phyloP scores from a whole-genome alignment of 129 eudicot species.

The Arctium lappa region DNA sequence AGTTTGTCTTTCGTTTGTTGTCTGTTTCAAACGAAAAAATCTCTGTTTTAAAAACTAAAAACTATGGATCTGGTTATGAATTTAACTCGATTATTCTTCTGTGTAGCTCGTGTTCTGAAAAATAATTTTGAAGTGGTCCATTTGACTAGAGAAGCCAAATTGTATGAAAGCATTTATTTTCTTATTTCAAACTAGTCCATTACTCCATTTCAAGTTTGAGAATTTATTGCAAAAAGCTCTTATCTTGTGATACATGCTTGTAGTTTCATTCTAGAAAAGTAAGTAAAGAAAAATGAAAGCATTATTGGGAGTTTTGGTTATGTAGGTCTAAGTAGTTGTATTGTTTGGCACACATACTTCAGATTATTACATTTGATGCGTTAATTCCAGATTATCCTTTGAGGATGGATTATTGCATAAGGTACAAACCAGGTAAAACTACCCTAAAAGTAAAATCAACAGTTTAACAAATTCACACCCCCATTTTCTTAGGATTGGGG shows the following conservation, averaged over 20 bases:
- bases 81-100: neutral
- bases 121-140: constrained; percentile 2
- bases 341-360: neutral
- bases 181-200: constrained; percentile 12
- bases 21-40: neutral
- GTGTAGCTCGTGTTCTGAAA: constrained; percentile 3
- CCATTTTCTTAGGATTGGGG: constrained; percentile 26
- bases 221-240: constrained; percentile 22
- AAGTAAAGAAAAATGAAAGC: too few relatives aligned
- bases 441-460: constrained; percentile 19
- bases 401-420: constrained; percentile 15
- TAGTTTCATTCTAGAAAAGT: neutral
- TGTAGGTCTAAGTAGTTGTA: neutral
- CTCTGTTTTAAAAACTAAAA: neutral
- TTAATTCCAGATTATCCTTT: constrained; percentile 10
- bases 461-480: constrained; percentile 26
- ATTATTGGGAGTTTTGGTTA: too few relatives aligned
- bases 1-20: neutral
- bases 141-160: constrained; percentile 8
- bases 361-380: neutral
- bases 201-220: neutral
- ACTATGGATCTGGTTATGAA: neutral
- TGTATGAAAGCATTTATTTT: constrained; percentile 23
- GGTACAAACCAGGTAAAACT: constrained; percentile 19
- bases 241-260: constrained; percentile 3